Percentiles rank a stretch among this genome's conserved stretches.
Evolutionary conservation across 2,329 filamentous ascomycete genomes (phyloP).

Genomic region (Colletotrichum somersetense): DNA sequence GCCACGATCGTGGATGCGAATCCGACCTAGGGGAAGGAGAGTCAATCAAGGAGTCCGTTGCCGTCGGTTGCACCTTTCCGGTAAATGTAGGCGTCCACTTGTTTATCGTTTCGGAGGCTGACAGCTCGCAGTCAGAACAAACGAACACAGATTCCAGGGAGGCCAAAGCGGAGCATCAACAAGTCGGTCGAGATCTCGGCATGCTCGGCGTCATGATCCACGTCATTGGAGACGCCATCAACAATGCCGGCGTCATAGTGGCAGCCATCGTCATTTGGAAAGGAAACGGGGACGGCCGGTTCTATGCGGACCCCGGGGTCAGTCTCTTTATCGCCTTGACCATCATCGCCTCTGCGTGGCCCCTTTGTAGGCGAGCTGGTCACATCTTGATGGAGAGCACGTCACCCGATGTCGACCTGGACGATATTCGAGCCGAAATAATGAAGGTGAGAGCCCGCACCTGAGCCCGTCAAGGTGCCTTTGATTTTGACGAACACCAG

Average conservation of each 20-base stretch:
- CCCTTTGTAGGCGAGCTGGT: conserved; percentile 72
- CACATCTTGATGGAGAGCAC: conserved; percentile 77
- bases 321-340: conserved; percentile 79
- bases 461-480: not conserved
- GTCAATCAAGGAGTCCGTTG: not conserved
- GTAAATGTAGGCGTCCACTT: not conserved
- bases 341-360: conserved; percentile 74
- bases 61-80: not conserved
- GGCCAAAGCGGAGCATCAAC: conserved; percentile 57
- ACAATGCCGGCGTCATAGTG: conserved; percentile 81
- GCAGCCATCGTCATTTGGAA: conserved; percentile 79
- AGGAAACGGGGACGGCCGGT: conserved; percentile 66
- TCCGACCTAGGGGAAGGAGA: not conserved
- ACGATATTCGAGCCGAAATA: conserved; percentile 76
- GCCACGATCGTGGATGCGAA: not conserved
- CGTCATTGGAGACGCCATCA: conserved; percentile 78
- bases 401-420: conserved; percentile 69
- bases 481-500: conserved; percentile 50
- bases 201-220: conserved; percentile 80
- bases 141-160: not conserved
- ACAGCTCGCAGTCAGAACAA: not conserved
- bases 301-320: conserved; percentile 79
- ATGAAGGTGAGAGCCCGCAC: conserved; percentile 63
- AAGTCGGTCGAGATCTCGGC: conserved; percentile 71
- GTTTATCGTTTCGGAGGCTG: not conserved